Conservation (phyloP, 768 basidiomycete species). For the Omphalotus guepiniiformis region DNA sequence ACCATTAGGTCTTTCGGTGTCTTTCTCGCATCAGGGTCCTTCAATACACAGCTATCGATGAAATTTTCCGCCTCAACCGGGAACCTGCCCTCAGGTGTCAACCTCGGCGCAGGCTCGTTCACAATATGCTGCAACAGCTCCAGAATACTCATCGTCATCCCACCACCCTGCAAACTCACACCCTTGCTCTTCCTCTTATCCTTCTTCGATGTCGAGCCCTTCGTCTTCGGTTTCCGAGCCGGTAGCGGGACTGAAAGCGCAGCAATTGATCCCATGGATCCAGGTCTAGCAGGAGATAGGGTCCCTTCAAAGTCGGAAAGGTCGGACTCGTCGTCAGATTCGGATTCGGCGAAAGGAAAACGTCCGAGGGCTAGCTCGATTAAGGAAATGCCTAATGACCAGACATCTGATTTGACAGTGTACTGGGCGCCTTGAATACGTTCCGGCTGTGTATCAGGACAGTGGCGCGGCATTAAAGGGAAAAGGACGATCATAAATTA, state of each 20-base stretch:
- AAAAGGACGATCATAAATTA: too few relatives aligned
- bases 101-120: conserved; percentile 91
- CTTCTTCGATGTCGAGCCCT: conserved; percentile 54
- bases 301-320: conserved; percentile 80
- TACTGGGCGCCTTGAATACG: conserved; percentile 99
- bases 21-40: conserved; percentile 79
- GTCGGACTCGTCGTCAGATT: conserved; percentile 65
- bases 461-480: too few relatives aligned
- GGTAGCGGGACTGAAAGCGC: conserved; percentile 29
- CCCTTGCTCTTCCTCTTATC: conserved; percentile 88
- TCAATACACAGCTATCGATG: conserved; percentile 84
- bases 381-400: conserved; percentile 95
- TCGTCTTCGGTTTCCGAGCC: conserved; percentile 23
- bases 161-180: conserved; percentile 89
- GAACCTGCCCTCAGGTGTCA: conserved; percentile 52
- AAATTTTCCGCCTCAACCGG: conserved; percentile 77
- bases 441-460: too few relatives aligned
- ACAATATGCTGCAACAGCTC: conserved; percentile 98
- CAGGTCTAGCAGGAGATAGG: conserved; percentile 67
- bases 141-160: conserved; percentile 97
- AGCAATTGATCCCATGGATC: conserved; percentile 42
- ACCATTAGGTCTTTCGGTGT: conserved; percentile 89
- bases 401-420: conserved; percentile 98
- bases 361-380: conserved; percentile 96
- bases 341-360: conserved; percentile 91